phyloP scores from a whole-genome alignment of 1,284 basidiomycete species.

The Rhodotorula mucilaginosa region DNA sequence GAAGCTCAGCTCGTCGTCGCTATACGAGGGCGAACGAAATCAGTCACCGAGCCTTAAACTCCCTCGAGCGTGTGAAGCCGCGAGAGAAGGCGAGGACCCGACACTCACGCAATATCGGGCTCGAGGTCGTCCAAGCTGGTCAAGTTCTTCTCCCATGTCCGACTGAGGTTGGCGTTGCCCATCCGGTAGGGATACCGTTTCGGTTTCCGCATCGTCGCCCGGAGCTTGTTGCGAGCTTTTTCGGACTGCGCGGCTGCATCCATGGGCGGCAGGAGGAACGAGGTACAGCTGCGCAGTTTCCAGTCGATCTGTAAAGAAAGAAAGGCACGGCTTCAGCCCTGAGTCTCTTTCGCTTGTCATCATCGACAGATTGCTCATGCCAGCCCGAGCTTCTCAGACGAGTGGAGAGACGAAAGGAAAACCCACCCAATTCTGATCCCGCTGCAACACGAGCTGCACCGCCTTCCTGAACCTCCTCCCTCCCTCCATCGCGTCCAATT shows the following conservation, averaged over 20 bases:
- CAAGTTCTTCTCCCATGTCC: constrained; percentile 35
- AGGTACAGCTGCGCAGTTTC: constrained; percentile 40
- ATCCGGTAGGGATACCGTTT: constrained; percentile 33
- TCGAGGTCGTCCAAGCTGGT: constrained; percentile 33
- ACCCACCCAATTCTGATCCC: constrained; percentile 76
- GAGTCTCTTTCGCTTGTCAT: no score
- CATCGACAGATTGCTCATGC: no score
- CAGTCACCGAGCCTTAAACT: background rate
- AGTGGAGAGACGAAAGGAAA: background rate
- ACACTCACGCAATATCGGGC: constrained; percentile 15
- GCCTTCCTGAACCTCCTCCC: constrained; percentile 63
- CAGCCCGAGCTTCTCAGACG: no score
- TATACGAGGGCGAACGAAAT: background rate
- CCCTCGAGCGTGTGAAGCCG: background rate
- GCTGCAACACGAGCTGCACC: constrained; percentile 64
- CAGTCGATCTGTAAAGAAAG: constrained; percentile 35
- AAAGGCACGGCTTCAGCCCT: background rate
- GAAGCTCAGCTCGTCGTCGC: constrained; percentile 5
- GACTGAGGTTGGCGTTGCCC: constrained; percentile 35
- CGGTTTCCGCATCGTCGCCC: constrained; percentile 6
- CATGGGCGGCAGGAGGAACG: constrained; percentile 32
- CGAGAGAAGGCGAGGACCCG: no score
- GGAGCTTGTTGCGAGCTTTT: constrained; percentile 18
- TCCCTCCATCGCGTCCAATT: constrained; percentile 32
- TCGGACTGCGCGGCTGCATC: constrained; percentile 3